Percentiles rank a stretch among this genome's conserved stretches.
Evolutionary conservation across 169 alveolate species (phyloP).

Genomic region (Plasmodium cynomolgi): DNA sequence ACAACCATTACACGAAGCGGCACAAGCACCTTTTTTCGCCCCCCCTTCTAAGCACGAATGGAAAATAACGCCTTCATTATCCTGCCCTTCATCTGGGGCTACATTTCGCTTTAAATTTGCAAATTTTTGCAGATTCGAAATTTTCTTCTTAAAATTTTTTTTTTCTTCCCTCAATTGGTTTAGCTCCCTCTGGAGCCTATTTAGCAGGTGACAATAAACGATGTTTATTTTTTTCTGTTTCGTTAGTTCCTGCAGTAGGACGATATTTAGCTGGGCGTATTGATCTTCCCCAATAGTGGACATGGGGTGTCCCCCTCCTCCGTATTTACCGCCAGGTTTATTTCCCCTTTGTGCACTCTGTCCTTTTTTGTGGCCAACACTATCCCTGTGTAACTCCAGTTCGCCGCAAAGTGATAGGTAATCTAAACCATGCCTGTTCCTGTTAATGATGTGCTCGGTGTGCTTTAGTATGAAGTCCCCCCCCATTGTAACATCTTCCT

Average conservation of each 20-base stretch:
- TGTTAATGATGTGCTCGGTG: slow-evolving; percentile 4
- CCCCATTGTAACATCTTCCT: slow-evolving; percentile 10
- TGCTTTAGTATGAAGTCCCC: slow-evolving; percentile 7
- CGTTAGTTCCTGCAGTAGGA: slow-evolving; percentile 39
- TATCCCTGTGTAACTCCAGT: background rate
- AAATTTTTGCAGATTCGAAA: slow-evolving; percentile 11
- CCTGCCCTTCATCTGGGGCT: background rate
- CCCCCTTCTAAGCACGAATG: background rate
- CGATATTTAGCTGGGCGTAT: slow-evolving; percentile 36
- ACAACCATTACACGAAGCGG: background rate
- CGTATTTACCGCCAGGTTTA: background rate
- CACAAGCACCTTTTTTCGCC: background rate
- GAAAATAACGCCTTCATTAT: background rate
- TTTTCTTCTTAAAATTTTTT: slow-evolving; percentile 52
- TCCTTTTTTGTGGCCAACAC: background rate
- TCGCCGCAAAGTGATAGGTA: background rate
- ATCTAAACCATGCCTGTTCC: slow-evolving; percentile 29
- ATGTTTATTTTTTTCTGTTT: slow-evolving; percentile 64
- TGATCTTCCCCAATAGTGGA: slow-evolving; percentile 6
- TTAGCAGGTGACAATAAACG: slow-evolving; percentile 49
- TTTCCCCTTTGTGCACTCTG: background rate
- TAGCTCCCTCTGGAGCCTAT: slow-evolving; percentile 30
- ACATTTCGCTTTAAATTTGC: slow-evolving; percentile 15
- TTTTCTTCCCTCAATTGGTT: slow-evolving; percentile 42
- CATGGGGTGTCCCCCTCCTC: background rate